Evolutionary conservation across 805 yeast genomes (phyloP), one percentile per base, ranked within the genome.

Genomic region (Ogataea philodendri): DNA sequence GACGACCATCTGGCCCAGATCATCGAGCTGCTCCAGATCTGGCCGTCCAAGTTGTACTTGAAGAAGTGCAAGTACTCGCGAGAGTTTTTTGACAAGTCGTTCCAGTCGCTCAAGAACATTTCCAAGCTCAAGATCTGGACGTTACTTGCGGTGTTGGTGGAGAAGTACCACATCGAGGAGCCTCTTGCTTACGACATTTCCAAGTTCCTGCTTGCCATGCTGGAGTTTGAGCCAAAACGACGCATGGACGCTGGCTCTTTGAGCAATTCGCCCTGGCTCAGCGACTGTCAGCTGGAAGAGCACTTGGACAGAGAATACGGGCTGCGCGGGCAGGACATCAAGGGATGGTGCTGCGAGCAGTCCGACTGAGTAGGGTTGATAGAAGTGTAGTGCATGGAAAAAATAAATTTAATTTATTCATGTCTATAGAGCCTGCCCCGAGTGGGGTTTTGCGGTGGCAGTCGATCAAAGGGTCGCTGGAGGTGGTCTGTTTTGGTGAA

Each of bases 1-100:
- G 83, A 77, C 48, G 83, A 77, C 49, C 83, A 77, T 55, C 51
- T 77, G 25, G 81, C 81, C 1, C 83, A 75, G 52, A 74, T 76
- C 27, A 66, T 78, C 23, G 84, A 79, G 51, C 51, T 78, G 31
- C 51, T 72, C 17, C 51, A 57, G 29, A 41, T 46, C 19, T 60
- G 64, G 51, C 68, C 71, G 23, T 23, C 50, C 3, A 56, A 57
- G 28, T 68, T 65, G 11, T 72, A 63, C 47, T 52, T 74, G 17
- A 51, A 54, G 26, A 58, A 60, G 38, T 68, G 74, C 46, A 57
- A 58, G 39, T 55, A 61, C 35, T 52, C 69, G 9, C 48, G 65
- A 14, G 65, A 67, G 37, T 70, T 54, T 46, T 70, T 72, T 43
- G 67, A 68, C 44, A 52, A 51, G 38, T 45, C 56, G 15, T 48